Evolutionary conservation across 2,329 filamentous ascomycete genomes (phyloP), one percentile per base, ranked within the genome.

Genomic region (Sarocladium oryzae): DNA sequence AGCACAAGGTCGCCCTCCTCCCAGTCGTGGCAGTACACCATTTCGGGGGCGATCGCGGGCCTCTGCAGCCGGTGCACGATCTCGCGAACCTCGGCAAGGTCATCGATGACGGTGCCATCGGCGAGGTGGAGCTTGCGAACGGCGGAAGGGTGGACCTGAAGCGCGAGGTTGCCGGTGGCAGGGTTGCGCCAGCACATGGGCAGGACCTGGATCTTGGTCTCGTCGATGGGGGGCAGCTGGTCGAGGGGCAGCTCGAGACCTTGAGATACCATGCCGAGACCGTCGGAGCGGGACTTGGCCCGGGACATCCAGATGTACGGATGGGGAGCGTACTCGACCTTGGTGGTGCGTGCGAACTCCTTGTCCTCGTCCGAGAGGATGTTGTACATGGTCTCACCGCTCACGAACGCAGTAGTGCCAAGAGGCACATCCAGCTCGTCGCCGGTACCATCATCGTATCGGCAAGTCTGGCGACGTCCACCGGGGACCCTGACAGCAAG

Each of bases 301-400:
- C 72, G 64, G 53, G 77, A 82, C 85, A 91, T 91, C 87, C 87
- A 92, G 55, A 91, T 81, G 66, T 91, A 91, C 4, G 87, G 87
- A 58, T 91, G 87, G 2, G 87, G 76, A 0, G 86, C 86, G 61
- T 91, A 91, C 66, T 90, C 85, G 41, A 89, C 77, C 53, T 74
- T 79, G 18, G 84, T 85, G 4, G 74, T 79, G 49, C 82, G 77
- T 1, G 76, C 86, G 57, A 90, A 87, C 40, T 76, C 74, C 64
- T 88, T 79, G 60, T 89, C 85, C 38, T 76, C 75, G 1, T 79
- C 73, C 13, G 78, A 83, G 9, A 92, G 74, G 11, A 76, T 62
- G 46, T 87, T 78, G 66, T 82, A 89, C 81, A 87, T 88, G 33
- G 75, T 74, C 63, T 87, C 84, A 2, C 85, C 84, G 20, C 78